Evolutionary conservation across 306 rosid species (phyloP), one percentile per base, ranked within the genome.

Genomic region (Cercis canadensis): DNA sequence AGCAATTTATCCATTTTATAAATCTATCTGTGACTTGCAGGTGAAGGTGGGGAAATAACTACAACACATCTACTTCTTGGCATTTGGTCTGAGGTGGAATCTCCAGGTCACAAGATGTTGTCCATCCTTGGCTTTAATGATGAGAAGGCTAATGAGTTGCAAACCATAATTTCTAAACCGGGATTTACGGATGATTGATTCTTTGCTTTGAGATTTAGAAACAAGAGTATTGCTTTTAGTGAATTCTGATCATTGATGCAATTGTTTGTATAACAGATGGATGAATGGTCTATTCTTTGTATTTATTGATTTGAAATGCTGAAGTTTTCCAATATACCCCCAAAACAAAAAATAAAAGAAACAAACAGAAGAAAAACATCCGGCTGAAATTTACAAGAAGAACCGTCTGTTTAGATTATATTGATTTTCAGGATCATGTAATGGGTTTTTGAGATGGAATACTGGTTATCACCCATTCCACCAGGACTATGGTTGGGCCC

Each of bases 91-190:
- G 87, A 87, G 59, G 79, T 36, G 56, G 83, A 78, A 61, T 87
- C 89, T 11, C 90, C 85, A 0, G 89, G 93, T 64, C 78, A 78
- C 75, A 87, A 85, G 69, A 80, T 87, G 71, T 31, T 89, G 83
- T 85, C 86, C 11, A 41, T 71, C 66, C 76, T 83, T 47, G 92
- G 96, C 65, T 82, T 92, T 66, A 69, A 52, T 49, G 80, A 84
- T 19, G 88, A 84, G 72, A 92, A 87, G 78, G 92, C 79, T 43
- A 78, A 74, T 63, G 92, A 84, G 86, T 78, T 92, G 49, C 88
- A 84, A 50, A 71, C 88, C 46, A 72, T 75, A 60, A 70, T 77
- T 69, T 87, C 87, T 65, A 63, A 84, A 75, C 80, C 78, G 16
- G 83, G 78, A 32, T 72, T 62, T 50, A 64, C 44, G 3, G 90